These are phyloP conservation scores for Corymbia calophylla DNA, from an alignment of 441 rosid genomes.

Conservation along the genomic window DNA sequence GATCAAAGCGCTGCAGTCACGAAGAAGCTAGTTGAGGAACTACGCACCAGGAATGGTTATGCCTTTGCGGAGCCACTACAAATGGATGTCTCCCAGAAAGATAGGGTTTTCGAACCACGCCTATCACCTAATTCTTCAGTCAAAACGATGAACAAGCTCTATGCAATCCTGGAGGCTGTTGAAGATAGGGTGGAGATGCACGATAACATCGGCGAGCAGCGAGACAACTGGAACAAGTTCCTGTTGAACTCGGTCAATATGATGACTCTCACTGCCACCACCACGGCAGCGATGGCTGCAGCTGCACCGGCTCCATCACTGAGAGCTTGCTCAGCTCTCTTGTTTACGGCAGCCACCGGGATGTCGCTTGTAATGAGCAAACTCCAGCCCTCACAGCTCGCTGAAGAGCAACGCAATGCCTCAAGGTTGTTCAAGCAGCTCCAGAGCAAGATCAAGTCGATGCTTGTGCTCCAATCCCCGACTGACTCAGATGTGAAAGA, in stretches of 20 bases:
- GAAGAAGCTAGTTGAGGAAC: not conserved
- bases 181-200: not conserved
- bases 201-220: not conserved
- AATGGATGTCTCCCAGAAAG: not conserved
- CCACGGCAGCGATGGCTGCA: not conserved
- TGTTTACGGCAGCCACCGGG: not conserved
- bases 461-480: not conserved
- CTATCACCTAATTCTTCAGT: not conserved
- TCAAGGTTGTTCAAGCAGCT: not conserved
- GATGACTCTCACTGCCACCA: not conserved
- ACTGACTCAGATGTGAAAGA: not conserved
- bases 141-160: not conserved
- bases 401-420: not conserved
- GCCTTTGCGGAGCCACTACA: not conserved
- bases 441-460: not conserved
- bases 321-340: not conserved
- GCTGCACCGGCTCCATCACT: not conserved
- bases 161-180: not conserved
- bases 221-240: not conserved
- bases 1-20: not conserved
- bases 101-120: not conserved
- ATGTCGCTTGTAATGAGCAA: conserved; percentile 2
- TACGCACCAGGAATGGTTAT: not conserved
- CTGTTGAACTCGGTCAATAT: not conserved
- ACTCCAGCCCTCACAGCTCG: not conserved